Percentiles rank a stretch among this genome's conserved stretches.
These are phyloP conservation scores for Didymella glomerata DNA, from an alignment of 2,329 filamentous ascomycete genomes.

Conservation along the genomic window DNA sequence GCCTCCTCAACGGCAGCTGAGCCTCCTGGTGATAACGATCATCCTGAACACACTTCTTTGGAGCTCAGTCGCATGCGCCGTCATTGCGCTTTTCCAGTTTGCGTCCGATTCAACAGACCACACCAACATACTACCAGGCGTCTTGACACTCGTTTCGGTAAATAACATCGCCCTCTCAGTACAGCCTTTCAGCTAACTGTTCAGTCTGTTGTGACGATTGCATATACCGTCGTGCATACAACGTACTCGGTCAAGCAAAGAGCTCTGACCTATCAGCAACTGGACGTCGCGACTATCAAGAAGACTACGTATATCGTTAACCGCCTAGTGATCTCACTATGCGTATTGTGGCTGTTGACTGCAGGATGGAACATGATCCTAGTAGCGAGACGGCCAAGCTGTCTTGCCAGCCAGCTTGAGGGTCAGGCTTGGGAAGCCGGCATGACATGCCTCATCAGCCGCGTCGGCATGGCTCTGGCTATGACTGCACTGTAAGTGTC, in stretches of 20 bases:
- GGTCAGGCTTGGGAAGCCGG: constrained; percentile 47
- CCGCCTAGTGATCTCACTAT: constrained; percentile 43
- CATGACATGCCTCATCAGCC: constrained; percentile 41
- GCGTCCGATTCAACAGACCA: constrained; percentile 39
- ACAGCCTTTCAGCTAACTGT: constrained; percentile 14
- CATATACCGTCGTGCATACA: constrained; percentile 48
- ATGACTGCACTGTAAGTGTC: constrained; percentile 45
- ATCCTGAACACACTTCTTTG: constrained; percentile 48
- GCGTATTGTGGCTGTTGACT: constrained; percentile 50
- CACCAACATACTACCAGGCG: constrained; percentile 41
- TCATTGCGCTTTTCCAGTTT: constrained; percentile 43
- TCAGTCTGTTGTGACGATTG: constrained; percentile 46
- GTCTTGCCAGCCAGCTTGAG: constrained; percentile 33
- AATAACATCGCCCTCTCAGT: constrained; percentile 8
- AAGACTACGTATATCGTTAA: constrained; percentile 47
- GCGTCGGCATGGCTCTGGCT: constrained; percentile 44
- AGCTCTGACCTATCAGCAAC: constrained; percentile 39
- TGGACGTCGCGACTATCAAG: constrained; percentile 33
- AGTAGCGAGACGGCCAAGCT: constrained; percentile 49
- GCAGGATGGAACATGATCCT: constrained; percentile 53
- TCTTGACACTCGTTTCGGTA: constrained; percentile 47
- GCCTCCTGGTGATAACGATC: constrained; percentile 45
- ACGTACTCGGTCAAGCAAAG: constrained; percentile 46
- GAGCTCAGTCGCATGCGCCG: constrained; percentile 42
- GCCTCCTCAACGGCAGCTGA: constrained; percentile 41